Percentiles rank a stretch among this genome's conserved stretches.
phyloP scores from a whole-genome alignment of 2,329 filamentous ascomycete species.

The Paraphoma chrysanthemicola region DNA sequence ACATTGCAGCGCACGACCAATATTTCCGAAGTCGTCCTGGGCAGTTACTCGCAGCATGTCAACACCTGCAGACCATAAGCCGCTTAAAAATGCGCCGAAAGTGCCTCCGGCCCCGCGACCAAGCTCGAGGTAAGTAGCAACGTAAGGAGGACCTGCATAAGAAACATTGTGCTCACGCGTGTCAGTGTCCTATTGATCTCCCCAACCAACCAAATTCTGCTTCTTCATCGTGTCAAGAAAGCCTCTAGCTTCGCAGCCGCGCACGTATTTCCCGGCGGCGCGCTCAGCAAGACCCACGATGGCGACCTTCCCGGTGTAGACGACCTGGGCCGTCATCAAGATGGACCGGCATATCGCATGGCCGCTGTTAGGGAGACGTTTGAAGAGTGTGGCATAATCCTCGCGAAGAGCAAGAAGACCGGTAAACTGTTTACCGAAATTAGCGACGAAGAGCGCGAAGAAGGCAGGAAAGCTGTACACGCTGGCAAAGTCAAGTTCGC shows the following conservation, averaged over 20 bases:
- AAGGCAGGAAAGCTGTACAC: constrained; percentile 74
- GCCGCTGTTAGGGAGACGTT: constrained; percentile 91
- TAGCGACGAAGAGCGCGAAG: constrained; percentile 65
- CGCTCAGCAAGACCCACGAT: constrained; percentile 79
- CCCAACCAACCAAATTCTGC: constrained; percentile 82
- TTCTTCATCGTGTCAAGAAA: constrained; percentile 84
- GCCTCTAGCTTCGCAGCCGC: constrained; percentile 87
- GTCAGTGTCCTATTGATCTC: constrained; percentile 83
- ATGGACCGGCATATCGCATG: constrained; percentile 76
- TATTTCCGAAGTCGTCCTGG: neutral
- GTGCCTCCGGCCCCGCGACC: constrained; percentile 61
- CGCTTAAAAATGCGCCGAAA: constrained; percentile 42
- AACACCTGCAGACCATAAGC: constrained; percentile 39
- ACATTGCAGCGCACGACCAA: neutral
- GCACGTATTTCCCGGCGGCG: constrained; percentile 94
- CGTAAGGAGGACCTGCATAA: neutral
- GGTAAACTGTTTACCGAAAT: constrained; percentile 67
- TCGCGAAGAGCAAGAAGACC: constrained; percentile 65
- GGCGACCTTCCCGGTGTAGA: constrained; percentile 62
- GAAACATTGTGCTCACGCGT: neutral
- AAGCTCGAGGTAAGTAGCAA: constrained; percentile 63
- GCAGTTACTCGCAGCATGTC: constrained; percentile 36
- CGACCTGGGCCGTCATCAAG: constrained; percentile 67
- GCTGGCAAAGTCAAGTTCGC: constrained; percentile 68
- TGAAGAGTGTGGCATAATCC: constrained; percentile 89